Evolutionary conservation across 2,329 filamentous ascomycete species (phyloP), one percentile per base, ranked within the genome.

Genomic region (Xylaria sp.): DNA sequence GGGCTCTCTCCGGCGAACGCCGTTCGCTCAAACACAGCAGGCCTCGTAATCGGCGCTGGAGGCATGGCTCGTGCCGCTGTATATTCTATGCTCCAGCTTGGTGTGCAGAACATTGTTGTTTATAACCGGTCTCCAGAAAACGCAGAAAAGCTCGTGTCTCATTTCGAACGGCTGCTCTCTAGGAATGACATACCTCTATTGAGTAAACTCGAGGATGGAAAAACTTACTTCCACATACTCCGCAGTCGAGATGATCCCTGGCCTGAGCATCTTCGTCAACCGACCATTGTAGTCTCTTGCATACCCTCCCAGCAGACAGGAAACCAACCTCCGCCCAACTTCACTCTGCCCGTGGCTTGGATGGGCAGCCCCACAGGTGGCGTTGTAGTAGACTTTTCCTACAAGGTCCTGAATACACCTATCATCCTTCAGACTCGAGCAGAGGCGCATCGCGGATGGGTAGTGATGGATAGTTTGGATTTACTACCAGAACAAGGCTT

Each of bases 31-130:
- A 82, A 79, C 10, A 85, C 83, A 1, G 86, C 82, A 1, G 88
- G 85, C 0, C 80, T 91, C 15, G 83, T 91, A 25, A 84, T 91
- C 33, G 89, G 89, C 31, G 88, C 89, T 1, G 89, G 89, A 6
- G 92, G 92, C 6, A 94, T 94, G 91, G 92, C 90, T 9, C 85
- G 92, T 66, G 91, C 92, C 2, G 90, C 91, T 1, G 86, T 93
- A 2, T 95, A 95, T 72, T 89, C 92, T 1, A 89, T 95, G 86
- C 83, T 94, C 27, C 90, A 92, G 72, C 83, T 94, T 7, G 92
- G 92, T 2, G 91, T 93, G 55, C 87, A 88, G 66, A 91, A 92
- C 70, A 91, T 95, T 54, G 89, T 91, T 70, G 86, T 95, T 25
- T 89, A 87, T 76, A 94, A 95, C 73, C 85, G 92, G 31, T 94